A percentile compares a stretch with the other conserved stretches of the same genome.
Conservation (phyloP, 768 basidiomycete species). For the Psilocybe cubensis region DNA sequence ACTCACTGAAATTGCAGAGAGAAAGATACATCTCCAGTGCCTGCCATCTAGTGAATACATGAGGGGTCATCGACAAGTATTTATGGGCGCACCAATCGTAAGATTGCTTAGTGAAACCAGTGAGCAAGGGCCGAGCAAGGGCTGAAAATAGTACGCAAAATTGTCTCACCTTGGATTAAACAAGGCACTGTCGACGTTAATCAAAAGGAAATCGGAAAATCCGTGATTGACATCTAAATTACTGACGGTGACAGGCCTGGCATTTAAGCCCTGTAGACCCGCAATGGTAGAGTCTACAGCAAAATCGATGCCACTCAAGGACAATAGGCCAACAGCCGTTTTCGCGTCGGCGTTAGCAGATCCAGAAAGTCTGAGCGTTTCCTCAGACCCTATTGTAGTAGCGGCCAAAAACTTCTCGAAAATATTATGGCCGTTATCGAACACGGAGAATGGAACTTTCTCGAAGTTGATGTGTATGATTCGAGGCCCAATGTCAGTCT, state of each 20-base stretch:
- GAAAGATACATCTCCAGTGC: slow-evolving; percentile 69
- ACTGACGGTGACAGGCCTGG: slow-evolving; percentile 57
- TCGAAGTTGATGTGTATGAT: slow-evolving; percentile 64
- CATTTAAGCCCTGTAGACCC: slow-evolving; percentile 66
- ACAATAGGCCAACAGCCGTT: slow-evolving; percentile 69
- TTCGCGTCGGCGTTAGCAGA: slow-evolving; percentile 57
- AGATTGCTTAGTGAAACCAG: slow-evolving; percentile 35
- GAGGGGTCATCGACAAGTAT: neutral
- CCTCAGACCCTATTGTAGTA: slow-evolving; percentile 51
- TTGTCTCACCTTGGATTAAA: slow-evolving; percentile 64
- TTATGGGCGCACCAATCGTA: slow-evolving; percentile 39
- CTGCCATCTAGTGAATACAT: slow-evolving; percentile 37
- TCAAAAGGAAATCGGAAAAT: slow-evolving; percentile 66
- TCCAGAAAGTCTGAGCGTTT: slow-evolving; percentile 57
- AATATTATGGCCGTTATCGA: slow-evolving; percentile 45
- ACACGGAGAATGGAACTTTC: slow-evolving; percentile 62
- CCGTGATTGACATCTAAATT: slow-evolving; percentile 71
- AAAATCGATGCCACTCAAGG: slow-evolving; percentile 59
- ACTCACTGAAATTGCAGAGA: slow-evolving; percentile 57
- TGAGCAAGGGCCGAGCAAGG: neutral
- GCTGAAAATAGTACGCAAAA: neutral
- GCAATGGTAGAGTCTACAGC: slow-evolving; percentile 59
- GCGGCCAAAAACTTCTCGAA: slow-evolving; percentile 67
- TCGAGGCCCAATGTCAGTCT: slow-evolving; percentile 64
- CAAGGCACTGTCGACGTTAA: slow-evolving; percentile 61